Conservation (phyloP, 2,329 filamentous ascomycete genomes). For the Fusarium chuoi region DNA sequence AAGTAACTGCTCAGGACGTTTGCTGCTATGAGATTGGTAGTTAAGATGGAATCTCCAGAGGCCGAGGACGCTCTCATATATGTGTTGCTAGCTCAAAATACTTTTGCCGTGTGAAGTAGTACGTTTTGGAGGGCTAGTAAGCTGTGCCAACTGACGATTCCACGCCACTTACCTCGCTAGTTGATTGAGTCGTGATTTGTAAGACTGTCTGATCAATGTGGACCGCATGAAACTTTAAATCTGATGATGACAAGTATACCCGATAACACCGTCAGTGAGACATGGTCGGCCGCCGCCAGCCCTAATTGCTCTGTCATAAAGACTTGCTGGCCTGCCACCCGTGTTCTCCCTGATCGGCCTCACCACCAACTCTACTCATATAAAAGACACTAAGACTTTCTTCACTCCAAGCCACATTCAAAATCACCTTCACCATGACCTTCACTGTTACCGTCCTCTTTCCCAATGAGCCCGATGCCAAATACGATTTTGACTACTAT, state of each 20-base stretch:
- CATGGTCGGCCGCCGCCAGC: too few relatives aligned
- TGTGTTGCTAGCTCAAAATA: neutral
- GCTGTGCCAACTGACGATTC: neutral
- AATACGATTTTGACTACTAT: neutral
- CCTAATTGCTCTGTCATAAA: neutral
- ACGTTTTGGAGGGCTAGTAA: neutral
- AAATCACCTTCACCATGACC: neutral
- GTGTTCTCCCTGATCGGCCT: accelerated
- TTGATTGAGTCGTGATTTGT: neutral
- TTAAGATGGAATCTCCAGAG: neutral
- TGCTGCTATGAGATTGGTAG: neutral
- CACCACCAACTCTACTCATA: neutral
- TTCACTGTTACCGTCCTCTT: neutral
- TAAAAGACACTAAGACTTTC: neutral
- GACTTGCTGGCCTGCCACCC: neutral
- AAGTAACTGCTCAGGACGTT: neutral
- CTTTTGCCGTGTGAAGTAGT: neutral
- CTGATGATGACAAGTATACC: neutral
- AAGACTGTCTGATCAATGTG: neutral
- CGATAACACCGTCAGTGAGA: neutral
- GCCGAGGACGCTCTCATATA: neutral
- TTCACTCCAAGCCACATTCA: neutral
- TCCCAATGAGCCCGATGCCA: neutral
- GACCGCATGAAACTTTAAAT: neutral
- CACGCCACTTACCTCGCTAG: neutral